Evolutionary conservation across 139 green algal species (phyloP), one percentile per base, ranked within the genome.

Genomic region (Dunaliella primolecta): DNA sequence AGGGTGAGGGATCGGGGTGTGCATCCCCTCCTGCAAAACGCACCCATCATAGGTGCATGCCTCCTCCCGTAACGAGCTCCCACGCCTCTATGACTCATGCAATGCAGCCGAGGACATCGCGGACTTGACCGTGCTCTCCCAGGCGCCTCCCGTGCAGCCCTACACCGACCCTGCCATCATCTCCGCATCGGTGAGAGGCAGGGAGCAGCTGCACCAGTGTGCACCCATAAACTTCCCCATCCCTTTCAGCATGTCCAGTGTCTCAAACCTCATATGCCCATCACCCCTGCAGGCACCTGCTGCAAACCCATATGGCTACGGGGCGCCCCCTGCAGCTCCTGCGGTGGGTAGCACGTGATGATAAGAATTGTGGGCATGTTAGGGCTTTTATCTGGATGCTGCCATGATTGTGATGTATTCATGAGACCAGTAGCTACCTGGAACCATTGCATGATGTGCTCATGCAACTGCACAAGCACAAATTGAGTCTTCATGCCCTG

Each of bases 71-170:
- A 31, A 64, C 46, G 29, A 29, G 81, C 81, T 36, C 21, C 35
- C 30, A 72, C 35, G n/a, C 3, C 27, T 25, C 55, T 25, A 34
- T 36, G 34, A 20, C 35, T 30, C 27, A 23, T 23, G 36, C 24
- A 36, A 32, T 38, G 34, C 85, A 93, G 89, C 85, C 25, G 90
- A 93, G 70, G 96, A 99, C 84, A 99, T 99, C 82, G 95, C 98
- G 87, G 96, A 98, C 29, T 86, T 98, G 27, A 95, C 91, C 0
- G 95, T 98, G 31, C 70, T 97, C 78, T 89, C 85, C 35, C 86
- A 91, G 38, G 72, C 71, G 31, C 34, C 83, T 3, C 72, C 24
- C 34, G 86, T 71, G 86, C 81, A 74, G 79, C 86, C 27, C 35
- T 35, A 2, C 81, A 70, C 86, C 21, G 90, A 92, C 78, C 88